Percentiles rank a stretch among this genome's conserved stretches.
Conservation (phyloP, 2,329 filamentous ascomycete genomes). For the Colletotrichum tropicicola region DNA sequence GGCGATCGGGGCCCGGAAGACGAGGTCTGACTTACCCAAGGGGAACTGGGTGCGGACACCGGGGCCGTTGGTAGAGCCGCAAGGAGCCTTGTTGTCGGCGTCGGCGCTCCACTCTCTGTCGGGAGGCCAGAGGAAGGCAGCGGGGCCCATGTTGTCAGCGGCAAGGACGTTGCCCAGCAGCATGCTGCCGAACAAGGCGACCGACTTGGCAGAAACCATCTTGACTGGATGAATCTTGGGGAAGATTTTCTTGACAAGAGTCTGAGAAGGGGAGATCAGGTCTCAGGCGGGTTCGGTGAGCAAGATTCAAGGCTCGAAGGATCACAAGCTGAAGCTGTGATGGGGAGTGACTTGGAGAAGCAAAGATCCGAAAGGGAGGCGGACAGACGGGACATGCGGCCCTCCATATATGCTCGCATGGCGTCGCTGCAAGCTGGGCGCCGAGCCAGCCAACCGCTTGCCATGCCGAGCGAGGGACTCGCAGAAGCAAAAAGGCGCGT, state of each 20-base stretch:
- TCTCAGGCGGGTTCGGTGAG: conserved; percentile 1
- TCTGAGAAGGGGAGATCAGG: conserved; percentile 9
- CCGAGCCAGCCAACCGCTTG: conserved; percentile 25
- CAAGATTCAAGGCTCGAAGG: conserved; percentile 18
- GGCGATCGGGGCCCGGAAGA: neutral
- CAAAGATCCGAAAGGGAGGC: neutral
- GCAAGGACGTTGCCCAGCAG: conserved; percentile 26
- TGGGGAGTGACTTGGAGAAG: conserved; percentile 3
- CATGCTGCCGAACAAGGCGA: conserved; percentile 22
- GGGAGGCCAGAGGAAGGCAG: conserved; percentile 66
- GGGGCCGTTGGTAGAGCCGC: conserved; percentile 58
- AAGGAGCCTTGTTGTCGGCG: conserved; percentile 65
- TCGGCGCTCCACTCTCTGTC: conserved; percentile 64
- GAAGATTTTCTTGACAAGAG: conserved; percentile 5
- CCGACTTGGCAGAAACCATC: conserved; percentile 29
- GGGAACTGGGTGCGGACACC: conserved; percentile 65
- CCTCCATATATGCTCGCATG: conserved; percentile 19
- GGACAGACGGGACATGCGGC: neutral
- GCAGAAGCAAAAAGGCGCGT: neutral
- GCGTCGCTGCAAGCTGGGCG: conserved; percentile 1
- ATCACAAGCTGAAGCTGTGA: conserved; percentile 18
- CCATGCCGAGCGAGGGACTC: conserved; percentile 4
- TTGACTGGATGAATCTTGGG: conserved; percentile 13
- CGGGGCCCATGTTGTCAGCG: conserved; percentile 56
- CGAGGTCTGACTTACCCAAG: conserved; percentile 48